Evolutionary conservation across 169 alveolate genomes (phyloP).

Genomic region (Ichthyophthirius multifiliis): DNA sequence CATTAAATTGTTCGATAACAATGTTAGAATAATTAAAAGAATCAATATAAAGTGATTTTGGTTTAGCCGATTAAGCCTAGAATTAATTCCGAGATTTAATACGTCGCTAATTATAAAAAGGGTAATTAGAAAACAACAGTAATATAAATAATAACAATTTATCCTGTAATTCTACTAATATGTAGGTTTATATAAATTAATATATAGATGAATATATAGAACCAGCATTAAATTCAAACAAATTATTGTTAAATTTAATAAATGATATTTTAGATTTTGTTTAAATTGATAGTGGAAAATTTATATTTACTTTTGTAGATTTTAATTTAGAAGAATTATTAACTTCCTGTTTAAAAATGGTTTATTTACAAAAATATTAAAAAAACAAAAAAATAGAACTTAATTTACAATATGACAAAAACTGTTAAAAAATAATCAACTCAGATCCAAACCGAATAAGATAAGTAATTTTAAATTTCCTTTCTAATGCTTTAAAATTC

Average conservation of each 20-base stretch:
- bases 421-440: background rate
- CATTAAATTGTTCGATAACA: slow-evolving; percentile 35
- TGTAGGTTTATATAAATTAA: background rate
- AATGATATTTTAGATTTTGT: slow-evolving; percentile 40
- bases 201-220: background rate
- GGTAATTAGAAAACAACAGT: background rate
- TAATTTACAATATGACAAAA: background rate
- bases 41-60: background rate
- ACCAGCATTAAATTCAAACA: slow-evolving; percentile 13
- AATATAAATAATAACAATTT: background rate
- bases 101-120: background rate
- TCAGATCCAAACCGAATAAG: slow-evolving; percentile 3
- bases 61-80: background rate
- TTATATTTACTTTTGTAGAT: slow-evolving; percentile 2
- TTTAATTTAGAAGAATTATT: background rate
- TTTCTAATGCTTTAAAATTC: slow-evolving; percentile 1
- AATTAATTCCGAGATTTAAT: background rate
- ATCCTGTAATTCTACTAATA: background rate
- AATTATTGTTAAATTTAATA: slow-evolving; percentile 8
- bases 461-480: background rate
- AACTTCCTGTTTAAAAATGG: background rate
- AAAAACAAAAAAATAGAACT: background rate
- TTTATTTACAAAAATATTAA: background rate
- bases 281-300: slow-evolving; percentile 15
- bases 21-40: slow-evolving; percentile 4